phyloP scores from a whole-genome alignment of 352 stramenopile species.

The Globisporangium carolinianum region DNA sequence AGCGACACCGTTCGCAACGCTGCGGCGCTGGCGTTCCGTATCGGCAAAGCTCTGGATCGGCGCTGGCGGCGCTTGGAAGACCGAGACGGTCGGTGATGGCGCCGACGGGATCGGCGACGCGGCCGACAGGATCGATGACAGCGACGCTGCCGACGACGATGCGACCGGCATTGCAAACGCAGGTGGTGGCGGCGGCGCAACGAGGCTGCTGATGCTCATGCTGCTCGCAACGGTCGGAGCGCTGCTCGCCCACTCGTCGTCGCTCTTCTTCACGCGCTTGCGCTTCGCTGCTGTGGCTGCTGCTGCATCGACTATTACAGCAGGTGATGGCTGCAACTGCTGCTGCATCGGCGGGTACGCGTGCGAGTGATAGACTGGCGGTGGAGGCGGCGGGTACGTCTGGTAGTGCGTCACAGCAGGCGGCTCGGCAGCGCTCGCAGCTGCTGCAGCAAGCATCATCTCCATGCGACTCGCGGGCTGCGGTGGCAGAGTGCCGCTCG shows the following conservation, averaged over 20 bases:
- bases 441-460: constrained; percentile 29
- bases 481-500: constrained; percentile 8
- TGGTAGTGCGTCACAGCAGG: not conserved
- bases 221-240: constrained; percentile 1
- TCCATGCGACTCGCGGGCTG: constrained; percentile 43
- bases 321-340: not conserved
- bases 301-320: constrained; percentile 5
- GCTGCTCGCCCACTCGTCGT: constrained; percentile 14
- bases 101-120: constrained; percentile 10
- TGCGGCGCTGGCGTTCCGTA: constrained; percentile 22
- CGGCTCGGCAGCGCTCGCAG: constrained; percentile 3
- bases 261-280: constrained; percentile 48
- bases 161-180: constrained; percentile 8
- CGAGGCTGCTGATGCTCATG: constrained; percentile 17
- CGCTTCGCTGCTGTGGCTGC: constrained; percentile 19
- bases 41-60: constrained; percentile 60
- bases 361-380: constrained; percentile 3
- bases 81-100: constrained; percentile 16
- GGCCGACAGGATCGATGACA: constrained; percentile 14
- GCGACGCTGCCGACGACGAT: constrained; percentile 7
- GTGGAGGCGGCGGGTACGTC: not conserved
- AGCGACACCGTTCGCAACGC: not conserved
- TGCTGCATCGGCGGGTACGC: not conserved
- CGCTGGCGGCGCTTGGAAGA: constrained; percentile 50
- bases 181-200: constrained; percentile 3